These are phyloP conservation scores for Penicillium cinerascens DNA, from an alignment of 495 filamentous ascomycete genomes.

Conservation along the genomic window DNA sequence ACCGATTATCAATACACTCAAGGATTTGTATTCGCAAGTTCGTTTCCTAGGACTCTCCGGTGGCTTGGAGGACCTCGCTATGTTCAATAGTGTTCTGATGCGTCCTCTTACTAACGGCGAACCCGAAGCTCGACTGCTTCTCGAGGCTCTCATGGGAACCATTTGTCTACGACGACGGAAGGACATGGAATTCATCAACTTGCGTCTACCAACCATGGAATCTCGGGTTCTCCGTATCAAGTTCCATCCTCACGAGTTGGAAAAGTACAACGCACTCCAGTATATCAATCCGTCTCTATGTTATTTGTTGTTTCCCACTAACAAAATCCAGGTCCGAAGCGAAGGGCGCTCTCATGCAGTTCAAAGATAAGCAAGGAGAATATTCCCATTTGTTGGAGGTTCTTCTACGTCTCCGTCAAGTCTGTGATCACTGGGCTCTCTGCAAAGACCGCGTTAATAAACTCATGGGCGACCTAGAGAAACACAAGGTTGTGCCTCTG, in stretches of 20 bases:
- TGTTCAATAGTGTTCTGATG: constrained; percentile 74
- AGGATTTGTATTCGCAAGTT: constrained; percentile 78
- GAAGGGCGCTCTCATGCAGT: constrained; percentile 62
- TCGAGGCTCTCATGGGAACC: constrained; percentile 77
- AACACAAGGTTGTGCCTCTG: constrained; percentile 62
- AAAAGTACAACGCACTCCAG: constrained; percentile 78
- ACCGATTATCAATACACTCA: constrained; percentile 72
- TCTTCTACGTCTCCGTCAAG: constrained; percentile 79
- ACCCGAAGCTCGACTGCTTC: constrained; percentile 55
- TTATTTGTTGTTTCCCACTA: constrained; percentile 5
- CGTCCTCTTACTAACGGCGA: constrained; percentile 63
- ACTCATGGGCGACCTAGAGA: constrained; percentile 63
- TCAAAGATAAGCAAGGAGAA: constrained; percentile 47
- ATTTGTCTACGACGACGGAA: constrained; percentile 82
- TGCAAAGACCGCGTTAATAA: constrained; percentile 70
- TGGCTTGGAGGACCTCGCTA: constrained; percentile 66
- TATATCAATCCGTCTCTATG: constrained; percentile 17
- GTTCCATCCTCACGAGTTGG: constrained; percentile 69
- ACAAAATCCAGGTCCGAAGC: constrained; percentile 58
- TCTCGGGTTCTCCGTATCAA: constrained; percentile 78
- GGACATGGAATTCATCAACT: constrained; percentile 84
- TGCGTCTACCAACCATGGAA: constrained; percentile 72
- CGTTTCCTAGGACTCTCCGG: constrained; percentile 76
- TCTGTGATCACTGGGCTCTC: constrained; percentile 85
- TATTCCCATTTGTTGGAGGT: constrained; percentile 75